Percentiles rank a stretch among this genome's conserved stretches.
Conservation (phyloP, 768 basidiomycete genomes). For the Myochromella boudieri region DNA sequence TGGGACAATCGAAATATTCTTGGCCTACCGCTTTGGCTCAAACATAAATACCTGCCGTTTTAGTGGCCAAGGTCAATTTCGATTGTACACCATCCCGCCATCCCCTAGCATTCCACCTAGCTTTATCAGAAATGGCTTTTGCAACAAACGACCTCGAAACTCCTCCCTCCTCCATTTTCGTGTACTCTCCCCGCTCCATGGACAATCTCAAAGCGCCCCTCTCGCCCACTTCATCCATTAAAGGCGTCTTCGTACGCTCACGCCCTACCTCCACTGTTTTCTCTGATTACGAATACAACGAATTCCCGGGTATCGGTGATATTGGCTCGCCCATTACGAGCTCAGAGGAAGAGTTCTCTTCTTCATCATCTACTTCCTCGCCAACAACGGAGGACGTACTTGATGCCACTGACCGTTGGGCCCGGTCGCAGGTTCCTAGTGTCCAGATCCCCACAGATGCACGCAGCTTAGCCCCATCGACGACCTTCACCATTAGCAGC, state of each 20-base stretch:
- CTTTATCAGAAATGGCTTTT: too few relatives aligned
- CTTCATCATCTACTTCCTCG: too few relatives aligned
- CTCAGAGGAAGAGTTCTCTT: neutral
- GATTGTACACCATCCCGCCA: too few relatives aligned
- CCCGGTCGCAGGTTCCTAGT: too few relatives aligned
- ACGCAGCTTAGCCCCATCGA: too few relatives aligned
- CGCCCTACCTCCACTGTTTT: conserved; percentile 13
- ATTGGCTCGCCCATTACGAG: neutral
- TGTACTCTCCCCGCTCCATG: conserved; percentile 4
- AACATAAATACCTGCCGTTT: too few relatives aligned
- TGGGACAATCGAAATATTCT: too few relatives aligned
- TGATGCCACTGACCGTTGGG: conserved; percentile 4
- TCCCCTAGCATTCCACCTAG: too few relatives aligned
- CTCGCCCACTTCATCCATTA: conserved; percentile 21
- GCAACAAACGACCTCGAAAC: neutral
- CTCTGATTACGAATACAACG: conserved; percentile 8
- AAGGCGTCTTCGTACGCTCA: conserved; percentile 16
- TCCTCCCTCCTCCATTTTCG: conserved; percentile 1
- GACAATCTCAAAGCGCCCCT: conserved; percentile 2
- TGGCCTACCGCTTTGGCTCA: too few relatives aligned
- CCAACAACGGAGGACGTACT: conserved; percentile 2
- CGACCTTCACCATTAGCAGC: too few relatives aligned
- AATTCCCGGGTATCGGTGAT: conserved; percentile 8
- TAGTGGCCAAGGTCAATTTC: too few relatives aligned
- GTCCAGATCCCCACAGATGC: too few relatives aligned